phyloP scores from a whole-genome alignment of 1,139 yeast species.

The Kluyveromyces marxianus region DNA sequence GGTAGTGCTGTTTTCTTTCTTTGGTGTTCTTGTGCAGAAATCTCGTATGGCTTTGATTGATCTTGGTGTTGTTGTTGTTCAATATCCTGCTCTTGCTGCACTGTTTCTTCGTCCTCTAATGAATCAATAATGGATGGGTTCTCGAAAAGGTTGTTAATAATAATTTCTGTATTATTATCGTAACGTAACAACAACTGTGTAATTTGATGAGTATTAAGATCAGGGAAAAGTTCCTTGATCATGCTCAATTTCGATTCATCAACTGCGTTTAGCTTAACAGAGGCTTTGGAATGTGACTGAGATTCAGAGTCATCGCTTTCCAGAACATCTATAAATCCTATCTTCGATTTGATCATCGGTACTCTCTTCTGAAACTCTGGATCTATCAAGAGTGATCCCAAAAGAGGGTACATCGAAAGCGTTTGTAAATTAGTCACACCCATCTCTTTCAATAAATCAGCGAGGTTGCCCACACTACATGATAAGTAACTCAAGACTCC shows the following conservation, averaged over 20 bases:
- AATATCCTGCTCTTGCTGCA: constrained; percentile 6
- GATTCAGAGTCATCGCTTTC: not conserved
- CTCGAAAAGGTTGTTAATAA: constrained; percentile 56
- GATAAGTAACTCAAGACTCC: constrained; percentile 48
- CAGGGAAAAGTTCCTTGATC: constrained; percentile 55
- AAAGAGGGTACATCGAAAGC: constrained; percentile 43
- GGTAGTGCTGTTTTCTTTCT: not conserved
- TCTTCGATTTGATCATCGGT: constrained; percentile 22
- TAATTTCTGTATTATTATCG: constrained; percentile 47
- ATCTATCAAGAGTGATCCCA: constrained; percentile 44
- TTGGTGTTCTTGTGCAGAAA: not conserved
- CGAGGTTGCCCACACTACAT: constrained; percentile 39
- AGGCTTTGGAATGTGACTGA: not conserved
- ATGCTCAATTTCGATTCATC: constrained; percentile 36
- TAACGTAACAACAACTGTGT: constrained; percentile 40
- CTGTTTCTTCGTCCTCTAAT: constrained; percentile 6
- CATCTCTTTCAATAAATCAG: constrained; percentile 38
- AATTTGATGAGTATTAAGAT: constrained; percentile 40
- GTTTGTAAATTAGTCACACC: constrained; percentile 38
- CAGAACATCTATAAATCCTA: constrained; percentile 25
- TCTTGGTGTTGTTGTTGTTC: not conserved
- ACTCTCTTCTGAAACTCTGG: constrained; percentile 45
- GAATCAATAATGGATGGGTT: constrained; percentile 26
- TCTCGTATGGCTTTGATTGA: not conserved
- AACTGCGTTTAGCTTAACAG: constrained; percentile 1